These are phyloP conservation scores for Alnus glutinosa DNA, from an alignment of 306 rosid species.

Conservation along the genomic window DNA sequence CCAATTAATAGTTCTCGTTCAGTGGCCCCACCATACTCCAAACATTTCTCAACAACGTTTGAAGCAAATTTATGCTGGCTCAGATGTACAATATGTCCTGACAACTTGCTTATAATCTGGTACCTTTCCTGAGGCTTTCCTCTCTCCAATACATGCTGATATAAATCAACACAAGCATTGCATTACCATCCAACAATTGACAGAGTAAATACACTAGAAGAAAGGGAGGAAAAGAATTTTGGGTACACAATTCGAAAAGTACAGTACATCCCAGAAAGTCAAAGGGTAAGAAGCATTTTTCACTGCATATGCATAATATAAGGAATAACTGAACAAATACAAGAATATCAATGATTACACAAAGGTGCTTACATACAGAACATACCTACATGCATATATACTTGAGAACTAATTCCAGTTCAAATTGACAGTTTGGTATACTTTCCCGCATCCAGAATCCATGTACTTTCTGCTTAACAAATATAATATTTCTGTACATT, in stretches of 20 bases:
- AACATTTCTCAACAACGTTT: conserved; percentile 49
- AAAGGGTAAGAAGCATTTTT: not conserved
- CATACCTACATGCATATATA: not conserved
- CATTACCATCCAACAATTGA: conserved; percentile 18
- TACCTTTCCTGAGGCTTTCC: conserved; percentile 67
- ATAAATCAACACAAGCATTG: conserved; percentile 19
- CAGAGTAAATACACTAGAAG: conserved; percentile 7
- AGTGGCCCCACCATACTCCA: conserved; percentile 39
- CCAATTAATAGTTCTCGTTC: conserved; percentile 36
- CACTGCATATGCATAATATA: not conserved
- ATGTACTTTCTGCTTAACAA: not conserved
- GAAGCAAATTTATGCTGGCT: conserved; percentile 68
- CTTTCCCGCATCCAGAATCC: no score
- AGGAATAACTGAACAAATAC: not conserved
- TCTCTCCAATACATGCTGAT: conserved; percentile 82
- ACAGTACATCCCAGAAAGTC: conserved; percentile 6
- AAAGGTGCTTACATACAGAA: no score
- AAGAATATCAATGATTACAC: not conserved
- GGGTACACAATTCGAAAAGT: not conserved
- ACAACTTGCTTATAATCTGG: conserved; percentile 64
- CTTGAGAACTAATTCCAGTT: no score
- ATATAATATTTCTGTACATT: not conserved
- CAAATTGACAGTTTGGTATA: no score
- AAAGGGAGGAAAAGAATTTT: not conserved
- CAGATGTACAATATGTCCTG: conserved; percentile 59